Conservation (phyloP, 768 basidiomycete genomes). For the Amanita subjunquillea region DNA sequence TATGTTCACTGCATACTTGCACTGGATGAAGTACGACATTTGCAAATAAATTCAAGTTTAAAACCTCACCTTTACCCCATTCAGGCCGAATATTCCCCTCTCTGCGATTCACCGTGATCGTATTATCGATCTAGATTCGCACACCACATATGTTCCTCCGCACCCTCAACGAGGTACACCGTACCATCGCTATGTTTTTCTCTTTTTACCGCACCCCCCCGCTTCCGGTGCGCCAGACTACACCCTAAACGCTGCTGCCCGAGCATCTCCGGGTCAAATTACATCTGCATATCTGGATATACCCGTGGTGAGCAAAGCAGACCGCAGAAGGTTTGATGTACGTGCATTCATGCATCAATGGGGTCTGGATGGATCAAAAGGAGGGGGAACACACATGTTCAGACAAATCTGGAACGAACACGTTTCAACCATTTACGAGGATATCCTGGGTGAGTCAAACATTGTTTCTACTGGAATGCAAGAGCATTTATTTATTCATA, state of each 20-base stretch:
- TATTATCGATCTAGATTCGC: conserved; percentile 34
- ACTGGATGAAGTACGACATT: conserved; percentile 71
- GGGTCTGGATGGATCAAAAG: conserved; percentile 38
- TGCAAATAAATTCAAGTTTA: conserved; percentile 5
- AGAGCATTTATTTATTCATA: conserved; percentile 5
- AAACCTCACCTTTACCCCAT: conserved; percentile 4
- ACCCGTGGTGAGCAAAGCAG: conserved; percentile 31
- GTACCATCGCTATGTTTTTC: conserved; percentile 80
- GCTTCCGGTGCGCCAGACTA: conserved; percentile 20
- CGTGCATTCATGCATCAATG: conserved; percentile 50
- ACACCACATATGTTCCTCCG: conserved; percentile 79
- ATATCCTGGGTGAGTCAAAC: conserved; percentile 52
- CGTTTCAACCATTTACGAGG: conserved; percentile 53
- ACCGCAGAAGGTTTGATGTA: conserved; percentile 55
- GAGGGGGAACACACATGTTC: conserved; percentile 81
- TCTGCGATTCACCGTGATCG: conserved; percentile 40
- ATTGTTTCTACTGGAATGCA: conserved; percentile 5
- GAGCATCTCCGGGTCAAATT: conserved; percentile 18
- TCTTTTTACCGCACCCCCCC: conserved; percentile 63
- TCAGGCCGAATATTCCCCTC: conserved; percentile 75
- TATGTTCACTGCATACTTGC: conserved; percentile 64
- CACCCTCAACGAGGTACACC: conserved; percentile 85
- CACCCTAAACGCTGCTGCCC: conserved; percentile 22
- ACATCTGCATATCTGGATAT: conserved; percentile 32
- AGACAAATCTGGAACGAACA: conserved; percentile 63